Conservation (phyloP, 192 early-diverging fungal species). For the Dimargaris cristalligena region DNA sequence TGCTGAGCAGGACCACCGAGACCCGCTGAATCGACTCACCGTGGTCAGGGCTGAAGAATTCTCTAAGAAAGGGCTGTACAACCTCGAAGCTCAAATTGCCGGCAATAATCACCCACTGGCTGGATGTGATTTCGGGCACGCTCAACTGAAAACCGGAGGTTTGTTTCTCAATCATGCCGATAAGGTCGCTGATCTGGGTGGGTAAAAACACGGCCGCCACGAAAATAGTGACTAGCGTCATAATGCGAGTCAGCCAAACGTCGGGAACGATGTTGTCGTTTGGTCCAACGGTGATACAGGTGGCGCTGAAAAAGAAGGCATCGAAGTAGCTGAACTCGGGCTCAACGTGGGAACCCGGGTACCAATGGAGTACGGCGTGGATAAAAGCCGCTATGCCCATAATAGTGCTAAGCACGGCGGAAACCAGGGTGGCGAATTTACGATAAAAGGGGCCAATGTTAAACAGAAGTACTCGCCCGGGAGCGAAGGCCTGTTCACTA, state of each 20-base stretch:
- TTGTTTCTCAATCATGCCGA: background rate
- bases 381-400: background rate
- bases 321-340: background rate
- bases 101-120: background rate
- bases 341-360: background rate
- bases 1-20: background rate
- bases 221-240: background rate
- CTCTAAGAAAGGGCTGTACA: background rate
- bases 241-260: background rate
- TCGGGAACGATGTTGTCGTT: background rate
- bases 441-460: background rate
- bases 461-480: background rate
- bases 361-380: background rate
- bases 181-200: background rate
- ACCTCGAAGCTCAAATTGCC: background rate
- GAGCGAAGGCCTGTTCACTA: background rate
- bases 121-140: background rate
- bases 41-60: background rate
- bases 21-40: background rate
- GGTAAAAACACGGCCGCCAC: background rate
- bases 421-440: background rate
- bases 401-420: background rate
- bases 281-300: background rate
- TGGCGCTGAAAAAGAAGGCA: background rate
- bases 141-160: background rate